A percentile compares a stretch with the other conserved stretches of the same genome.
Conservation (phyloP, 2,329 filamentous ascomycete species). For the Exophiala oligosperma region DNA sequence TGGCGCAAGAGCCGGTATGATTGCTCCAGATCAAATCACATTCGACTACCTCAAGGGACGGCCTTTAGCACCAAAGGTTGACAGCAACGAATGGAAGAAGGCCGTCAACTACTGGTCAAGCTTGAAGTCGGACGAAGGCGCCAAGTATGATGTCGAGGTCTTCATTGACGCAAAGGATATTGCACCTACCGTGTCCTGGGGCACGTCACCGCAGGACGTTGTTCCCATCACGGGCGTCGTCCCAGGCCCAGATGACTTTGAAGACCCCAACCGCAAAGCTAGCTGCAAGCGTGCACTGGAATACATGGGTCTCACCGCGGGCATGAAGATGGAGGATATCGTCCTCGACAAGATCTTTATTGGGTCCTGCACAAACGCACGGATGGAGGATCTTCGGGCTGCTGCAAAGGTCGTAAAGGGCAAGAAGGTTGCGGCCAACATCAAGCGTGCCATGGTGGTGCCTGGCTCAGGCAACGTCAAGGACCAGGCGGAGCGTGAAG, state of each 20-base stretch:
- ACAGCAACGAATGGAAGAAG: slow-evolving; percentile 85
- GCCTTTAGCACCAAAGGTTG: slow-evolving; percentile 81
- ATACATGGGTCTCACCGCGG: slow-evolving; percentile 91
- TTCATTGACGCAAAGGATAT: slow-evolving; percentile 93
- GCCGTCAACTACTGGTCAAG: slow-evolving; percentile 85
- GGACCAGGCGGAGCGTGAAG: slow-evolving; percentile 84
- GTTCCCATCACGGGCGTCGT: slow-evolving; percentile 91
- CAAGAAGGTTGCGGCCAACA: slow-evolving; percentile 79
- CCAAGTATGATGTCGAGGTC: slow-evolving; percentile 86
- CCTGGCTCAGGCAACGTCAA: slow-evolving; percentile 95
- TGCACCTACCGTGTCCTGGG: slow-evolving; percentile 91
- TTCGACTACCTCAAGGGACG: slow-evolving; percentile 93
- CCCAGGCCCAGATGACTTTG: slow-evolving; percentile 84
- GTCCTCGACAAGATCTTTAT: slow-evolving; percentile 95
- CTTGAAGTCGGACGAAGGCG: slow-evolving; percentile 80
- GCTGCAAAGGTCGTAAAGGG: slow-evolving; percentile 85
- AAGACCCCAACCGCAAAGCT: slow-evolving; percentile 75
- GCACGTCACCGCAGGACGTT: slow-evolving; percentile 93
- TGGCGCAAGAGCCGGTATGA: slow-evolving; percentile 93
- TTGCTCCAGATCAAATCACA: slow-evolving; percentile 89
- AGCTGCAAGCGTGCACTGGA: slow-evolving; percentile 80
- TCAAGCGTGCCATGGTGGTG: slow-evolving; percentile 94
- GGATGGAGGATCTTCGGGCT: slow-evolving; percentile 90
- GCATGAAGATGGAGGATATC: slow-evolving; percentile 90
- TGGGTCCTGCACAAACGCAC: slow-evolving; percentile 94